Percentiles rank a stretch among this genome's conserved stretches.
Evolutionary conservation across 73 alveolate species (phyloP).

Genomic region (Breviolum minutum): DNA sequence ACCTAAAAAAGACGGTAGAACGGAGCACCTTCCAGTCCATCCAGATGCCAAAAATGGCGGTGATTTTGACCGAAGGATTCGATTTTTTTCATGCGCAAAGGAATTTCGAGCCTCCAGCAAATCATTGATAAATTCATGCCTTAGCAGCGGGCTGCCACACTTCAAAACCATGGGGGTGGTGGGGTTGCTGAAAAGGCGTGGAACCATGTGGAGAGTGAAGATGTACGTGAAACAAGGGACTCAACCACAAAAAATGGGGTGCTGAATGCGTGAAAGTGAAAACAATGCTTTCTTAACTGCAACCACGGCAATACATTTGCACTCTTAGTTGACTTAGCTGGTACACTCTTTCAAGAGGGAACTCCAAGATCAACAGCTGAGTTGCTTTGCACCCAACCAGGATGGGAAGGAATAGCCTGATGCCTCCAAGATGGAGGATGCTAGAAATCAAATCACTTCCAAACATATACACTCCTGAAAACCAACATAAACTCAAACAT

Average conservation of each 20-base stretch:
- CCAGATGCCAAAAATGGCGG: neutral
- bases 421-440: neutral
- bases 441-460: neutral
- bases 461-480: neutral
- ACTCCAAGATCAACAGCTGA: too few species aligned
- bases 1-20: too few species aligned
- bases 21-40: neutral
- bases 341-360: too few species aligned
- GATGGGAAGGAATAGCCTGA: neutral
- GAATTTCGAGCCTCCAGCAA: constrained; percentile 20
- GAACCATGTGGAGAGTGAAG: too few species aligned
- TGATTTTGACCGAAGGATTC: neutral
- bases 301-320: too few species aligned
- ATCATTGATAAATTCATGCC: constrained; percentile 88
- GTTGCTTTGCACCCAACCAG: constrained; percentile 7
- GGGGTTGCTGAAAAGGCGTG: neutral
- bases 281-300: too few species aligned
- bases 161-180: too few species aligned
- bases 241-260: too few species aligned
- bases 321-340: too few species aligned
- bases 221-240: too few species aligned
- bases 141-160: neutral
- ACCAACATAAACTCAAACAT: neutral
- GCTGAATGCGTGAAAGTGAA: too few species aligned
- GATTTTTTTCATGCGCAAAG: neutral